A percentile compares a stretch with the other conserved stretches of the same genome.
phyloP scores from a whole-genome alignment of 768 basidiomycete genomes.

The Pleurotus giganteus region DNA sequence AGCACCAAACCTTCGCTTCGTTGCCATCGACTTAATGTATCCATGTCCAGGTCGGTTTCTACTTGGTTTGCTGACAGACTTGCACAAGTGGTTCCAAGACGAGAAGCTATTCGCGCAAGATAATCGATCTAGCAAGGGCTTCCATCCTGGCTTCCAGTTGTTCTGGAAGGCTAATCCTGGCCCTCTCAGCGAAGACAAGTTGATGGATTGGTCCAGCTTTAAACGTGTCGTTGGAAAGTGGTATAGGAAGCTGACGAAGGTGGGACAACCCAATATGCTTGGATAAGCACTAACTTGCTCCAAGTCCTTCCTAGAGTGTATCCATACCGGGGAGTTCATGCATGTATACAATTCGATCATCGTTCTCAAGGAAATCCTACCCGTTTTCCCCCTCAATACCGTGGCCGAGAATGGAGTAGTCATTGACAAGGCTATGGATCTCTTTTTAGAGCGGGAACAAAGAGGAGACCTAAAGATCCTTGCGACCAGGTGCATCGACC shows the following conservation, averaged over 20 bases:
- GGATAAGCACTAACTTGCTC: not conserved
- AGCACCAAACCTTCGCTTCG: conserved; percentile 16
- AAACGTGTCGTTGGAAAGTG: conserved; percentile 76
- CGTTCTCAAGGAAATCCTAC: conserved; percentile 86
- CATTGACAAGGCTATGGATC: conserved; percentile 61
- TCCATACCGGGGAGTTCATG: conserved; percentile 91
- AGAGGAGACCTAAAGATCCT: conserved; percentile 84
- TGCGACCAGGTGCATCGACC: conserved; percentile 60
- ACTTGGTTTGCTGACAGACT: conserved; percentile 70
- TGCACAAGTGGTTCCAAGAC: conserved; percentile 78
- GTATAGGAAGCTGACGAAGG: conserved; percentile 74
- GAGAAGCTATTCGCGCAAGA: conserved; percentile 72
- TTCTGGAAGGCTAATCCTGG: conserved; percentile 41
- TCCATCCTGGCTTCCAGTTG: conserved; percentile 71
- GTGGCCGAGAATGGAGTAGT: conserved; percentile 52
- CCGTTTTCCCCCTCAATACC: conserved; percentile 78
- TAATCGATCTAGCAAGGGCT: conserved; percentile 62
- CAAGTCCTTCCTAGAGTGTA: conserved; percentile 77
- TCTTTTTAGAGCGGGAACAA: conserved; percentile 70
- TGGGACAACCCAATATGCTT: conserved; percentile 25
- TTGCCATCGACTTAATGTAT: not conserved
- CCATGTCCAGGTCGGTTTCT: conserved; percentile 76
- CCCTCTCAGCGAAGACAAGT: conserved; percentile 40
- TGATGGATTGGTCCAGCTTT: conserved; percentile 72
- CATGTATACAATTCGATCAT: conserved; percentile 97